Evolutionary conservation across 805 yeast genomes (phyloP), one percentile per base, ranked within the genome.

Genomic region (Yarrowia sp.): DNA sequence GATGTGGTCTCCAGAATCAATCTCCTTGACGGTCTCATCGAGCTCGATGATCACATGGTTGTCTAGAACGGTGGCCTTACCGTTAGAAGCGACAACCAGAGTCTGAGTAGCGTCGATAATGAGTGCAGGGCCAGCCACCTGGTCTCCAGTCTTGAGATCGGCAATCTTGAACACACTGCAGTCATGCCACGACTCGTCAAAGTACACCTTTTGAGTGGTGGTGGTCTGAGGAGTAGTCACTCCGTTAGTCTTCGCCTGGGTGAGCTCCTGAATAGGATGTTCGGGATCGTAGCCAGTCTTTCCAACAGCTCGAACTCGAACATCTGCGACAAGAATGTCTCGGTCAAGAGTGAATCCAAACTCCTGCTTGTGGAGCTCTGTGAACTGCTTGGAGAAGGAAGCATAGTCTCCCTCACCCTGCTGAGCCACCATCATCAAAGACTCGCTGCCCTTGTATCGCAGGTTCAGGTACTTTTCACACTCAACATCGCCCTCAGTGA

Each of bases 391-490:
- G 17, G 76, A 73, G 56, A 66, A 72, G 67, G 56, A 15, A 34
- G 72, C 46, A 74, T 76, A 55, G 78, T 76, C 20, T 77, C 69
- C 69, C 7, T 44, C 49, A 8, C 56, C 56, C 44, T 60, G 77
- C 33, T 58, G 50, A 4, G 64, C 12, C n/a, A 90, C 85, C 90
- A 92, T 89, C 70, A 93, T 78, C 47, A 89, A 87, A 2, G 97
- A 89, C 74, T 93, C 97, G n/a, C 97, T 89, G 9, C 97, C 97
- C 70, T 86, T 86, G 74, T 90, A 93, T 73, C 96, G 83, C 82
- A 92, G 79, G 74, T 92, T 92, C 70, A 92, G 78, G 72, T 84
- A 90, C 52, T 84, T 84, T 73, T 92, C 96, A 67, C 83, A 80
- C 33, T 73, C 75, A 30, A 91, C 82, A 30, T 81, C 78, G 4